phyloP scores from a whole-genome alignment of 257 asterid species.

The Solanum tacnaense region DNA sequence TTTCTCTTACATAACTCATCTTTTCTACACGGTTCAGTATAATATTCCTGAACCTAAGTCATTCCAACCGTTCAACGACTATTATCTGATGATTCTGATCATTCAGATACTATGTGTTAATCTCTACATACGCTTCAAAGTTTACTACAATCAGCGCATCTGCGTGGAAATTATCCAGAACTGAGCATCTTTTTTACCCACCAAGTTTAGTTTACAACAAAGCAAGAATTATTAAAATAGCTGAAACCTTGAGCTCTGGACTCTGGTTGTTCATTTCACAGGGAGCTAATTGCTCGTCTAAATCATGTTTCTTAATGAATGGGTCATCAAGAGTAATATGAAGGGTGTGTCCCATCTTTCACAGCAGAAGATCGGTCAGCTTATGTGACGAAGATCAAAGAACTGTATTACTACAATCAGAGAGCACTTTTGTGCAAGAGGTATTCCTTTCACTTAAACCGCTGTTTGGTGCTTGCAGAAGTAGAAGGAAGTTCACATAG shows the following conservation, averaged over 20 bases:
- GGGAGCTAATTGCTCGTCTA: background rate
- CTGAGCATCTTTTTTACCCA: background rate
- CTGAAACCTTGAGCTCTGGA: background rate
- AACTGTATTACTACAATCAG: background rate
- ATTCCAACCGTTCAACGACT: background rate
- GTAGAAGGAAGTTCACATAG: constrained; percentile 20
- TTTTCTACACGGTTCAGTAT: background rate
- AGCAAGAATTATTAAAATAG: background rate
- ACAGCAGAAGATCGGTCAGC: background rate
- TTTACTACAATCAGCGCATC: background rate
- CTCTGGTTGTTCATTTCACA: background rate
- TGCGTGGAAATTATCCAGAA: background rate
- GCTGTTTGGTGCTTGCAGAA: background rate
- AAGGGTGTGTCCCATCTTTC: background rate
- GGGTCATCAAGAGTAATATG: background rate
- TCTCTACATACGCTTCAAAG: background rate
- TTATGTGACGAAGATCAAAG: background rate
- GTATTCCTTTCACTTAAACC: background rate
- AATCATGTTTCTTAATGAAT: background rate
- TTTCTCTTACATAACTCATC: background rate
- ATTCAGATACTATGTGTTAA: background rate
- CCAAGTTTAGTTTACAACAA: background rate
- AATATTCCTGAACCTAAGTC: background rate
- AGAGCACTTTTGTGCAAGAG: constrained; percentile 3
- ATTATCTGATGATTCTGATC: background rate